Evolutionary conservation across 116 monocot genomes (phyloP), one percentile per base, ranked within the genome.

Genomic region (Phalaenopsis hybrid): DNA sequence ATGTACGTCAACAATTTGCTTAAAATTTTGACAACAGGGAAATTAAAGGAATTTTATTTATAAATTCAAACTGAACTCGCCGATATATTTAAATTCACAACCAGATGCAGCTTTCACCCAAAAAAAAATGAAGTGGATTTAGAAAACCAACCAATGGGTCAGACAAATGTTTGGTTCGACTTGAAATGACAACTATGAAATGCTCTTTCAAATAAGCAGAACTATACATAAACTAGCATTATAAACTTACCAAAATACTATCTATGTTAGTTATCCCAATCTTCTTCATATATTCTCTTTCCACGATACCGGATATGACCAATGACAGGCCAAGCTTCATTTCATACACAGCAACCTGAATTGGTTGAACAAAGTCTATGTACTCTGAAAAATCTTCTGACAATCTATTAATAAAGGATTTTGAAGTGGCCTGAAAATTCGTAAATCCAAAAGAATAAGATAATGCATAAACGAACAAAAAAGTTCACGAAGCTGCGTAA

Each of bases 271-370:
- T 70, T 83, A 84, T 83, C 7, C 81, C 65, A 69, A 85, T 72
- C 77, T 87, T 92, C 76, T 50, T 84, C 70, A 91, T 61, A 88
- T 86, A 88, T 70, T 87, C 84, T 67, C 87, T 87, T 84, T 92
- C 88, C 25, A 89, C 58, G 44, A 85, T 82, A 88, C 86, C 81
- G 77, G 92, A 89, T 10, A 85, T 21, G 63, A 84, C 84, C 51
- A 95, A 57, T 21, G 92, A 86, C 58, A 94, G 57, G 28, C 99
- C 99, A n/a, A 99, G 81, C 85, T 95, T 99, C 92, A 99, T 93
- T 79, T 99, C 99, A 83, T 95, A 95, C 48, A 99, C 80, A 57
- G 99, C 90, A 87, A 99, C 86, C 87, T 94, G 93, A 83, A 95
- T 67, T 74, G 99, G 99, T 68, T 92, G 90, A 87, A 92, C 83